A percentile compares a stretch with the other conserved stretches of the same genome.
Evolutionary conservation across 495 filamentous ascomycete species (phyloP).

Genomic region (Aspergillus cavernicola): DNA sequence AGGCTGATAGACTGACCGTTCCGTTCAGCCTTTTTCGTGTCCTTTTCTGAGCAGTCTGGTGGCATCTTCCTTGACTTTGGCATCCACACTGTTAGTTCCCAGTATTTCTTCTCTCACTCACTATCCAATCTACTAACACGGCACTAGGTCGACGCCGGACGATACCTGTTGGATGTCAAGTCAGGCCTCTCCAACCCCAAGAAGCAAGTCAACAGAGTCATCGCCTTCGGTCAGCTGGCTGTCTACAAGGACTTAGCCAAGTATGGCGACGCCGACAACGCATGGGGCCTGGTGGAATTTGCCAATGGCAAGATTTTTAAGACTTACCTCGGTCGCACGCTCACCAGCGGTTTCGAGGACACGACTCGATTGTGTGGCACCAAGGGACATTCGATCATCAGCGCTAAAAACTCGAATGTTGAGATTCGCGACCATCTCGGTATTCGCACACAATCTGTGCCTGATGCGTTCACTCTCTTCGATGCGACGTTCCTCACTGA

Average conservation of each 20-base stretch:
- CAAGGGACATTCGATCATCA: conserved; percentile 7
- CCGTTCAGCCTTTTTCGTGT: not conserved
- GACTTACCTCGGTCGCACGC: conserved; percentile 1
- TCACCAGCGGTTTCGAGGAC: conserved; percentile 4
- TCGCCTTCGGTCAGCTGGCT: not conserved
- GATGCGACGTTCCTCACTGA: conserved; percentile 2
- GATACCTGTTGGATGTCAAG: conserved; percentile 2
- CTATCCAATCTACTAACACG: not conserved
- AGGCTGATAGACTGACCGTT: not conserved
- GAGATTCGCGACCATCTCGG: not conserved
- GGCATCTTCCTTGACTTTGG: conserved; percentile 6
- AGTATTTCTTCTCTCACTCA: not conserved
- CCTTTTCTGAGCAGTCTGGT: conserved; percentile 4
- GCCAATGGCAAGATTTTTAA: conserved; percentile 6
- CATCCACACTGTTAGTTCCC: not conserved
- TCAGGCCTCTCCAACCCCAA: conserved; percentile 1
- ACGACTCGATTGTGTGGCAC: conserved; percentile 2
- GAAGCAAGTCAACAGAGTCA: conserved; percentile 6
- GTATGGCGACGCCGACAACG: conserved; percentile 4
- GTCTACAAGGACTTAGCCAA: conserved; percentile 2
- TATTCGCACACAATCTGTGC: not conserved
- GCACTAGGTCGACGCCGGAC: not conserved
- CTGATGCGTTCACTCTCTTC: conserved; percentile 2
- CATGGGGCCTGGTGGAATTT: not conserved
- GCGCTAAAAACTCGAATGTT: not conserved